phyloP scores from a whole-genome alignment of 768 basidiomycete species.

The Myochromella boudieri region DNA sequence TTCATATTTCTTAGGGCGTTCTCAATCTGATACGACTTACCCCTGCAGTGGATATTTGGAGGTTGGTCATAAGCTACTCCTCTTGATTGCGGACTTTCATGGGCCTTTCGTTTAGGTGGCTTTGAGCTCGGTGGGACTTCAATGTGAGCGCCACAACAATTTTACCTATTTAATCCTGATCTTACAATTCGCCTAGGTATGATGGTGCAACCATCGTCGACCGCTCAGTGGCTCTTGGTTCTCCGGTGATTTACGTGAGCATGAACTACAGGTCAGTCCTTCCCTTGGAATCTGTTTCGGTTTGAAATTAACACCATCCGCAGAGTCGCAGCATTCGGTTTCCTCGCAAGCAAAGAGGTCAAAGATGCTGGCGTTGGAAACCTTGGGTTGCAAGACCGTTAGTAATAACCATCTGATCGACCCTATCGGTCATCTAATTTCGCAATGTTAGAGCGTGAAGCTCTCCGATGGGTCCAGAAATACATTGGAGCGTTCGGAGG shows the following conservation, averaged over 20 bases:
- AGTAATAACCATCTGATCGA: constrained; percentile 17
- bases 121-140: constrained; percentile 25
- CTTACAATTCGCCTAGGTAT: constrained; percentile 30
- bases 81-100: too few relatives aligned
- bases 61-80: constrained; percentile 17
- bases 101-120: constrained; percentile 21
- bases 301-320: neutral
- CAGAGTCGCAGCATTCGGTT: constrained; percentile 34
- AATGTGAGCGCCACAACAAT: constrained; percentile 39
- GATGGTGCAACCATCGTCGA: constrained; percentile 42
- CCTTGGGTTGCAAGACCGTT: constrained; percentile 60
- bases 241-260: constrained; percentile 50
- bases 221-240: constrained; percentile 33
- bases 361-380: constrained; percentile 48
- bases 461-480: constrained; percentile 60
- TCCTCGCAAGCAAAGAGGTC: constrained; percentile 44
- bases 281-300: neutral
- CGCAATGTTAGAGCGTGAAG: constrained; percentile 41
- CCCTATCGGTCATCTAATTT: neutral
- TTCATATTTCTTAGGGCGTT: neutral
- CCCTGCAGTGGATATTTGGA: constrained; percentile 34
- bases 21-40: neutral
- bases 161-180: neutral
- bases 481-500: constrained; percentile 64
- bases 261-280: constrained; percentile 47